phyloP scores from a whole-genome alignment of 2,329 filamentous ascomycete species.

The Pyrenophora tritici-repentis region DNA sequence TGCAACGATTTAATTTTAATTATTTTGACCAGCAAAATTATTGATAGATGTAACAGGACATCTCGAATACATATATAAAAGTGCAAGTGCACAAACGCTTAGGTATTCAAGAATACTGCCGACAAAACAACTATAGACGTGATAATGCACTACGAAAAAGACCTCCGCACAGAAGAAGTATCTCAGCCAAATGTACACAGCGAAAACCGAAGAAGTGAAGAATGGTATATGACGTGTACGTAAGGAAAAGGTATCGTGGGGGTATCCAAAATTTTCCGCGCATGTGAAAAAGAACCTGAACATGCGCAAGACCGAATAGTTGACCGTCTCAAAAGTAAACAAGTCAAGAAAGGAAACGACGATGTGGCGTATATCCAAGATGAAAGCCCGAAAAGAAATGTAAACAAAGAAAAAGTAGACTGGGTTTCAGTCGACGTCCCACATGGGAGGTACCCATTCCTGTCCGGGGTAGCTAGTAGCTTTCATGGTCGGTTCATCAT shows the following conservation, averaged over 20 bases:
- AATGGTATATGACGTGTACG: neutral
- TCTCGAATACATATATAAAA: no score
- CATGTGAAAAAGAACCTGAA: constrained; percentile 6
- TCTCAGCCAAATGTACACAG: no score
- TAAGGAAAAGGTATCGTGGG: constrained; percentile 15
- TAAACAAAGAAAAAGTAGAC: neutral
- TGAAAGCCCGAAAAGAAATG: neutral
- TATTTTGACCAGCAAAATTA: no score
- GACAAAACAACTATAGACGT: no score
- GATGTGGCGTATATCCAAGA: neutral
- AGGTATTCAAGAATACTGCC: no score
- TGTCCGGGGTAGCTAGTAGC: constrained; percentile 72
- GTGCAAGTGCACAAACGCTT: no score
- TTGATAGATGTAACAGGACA: no score
- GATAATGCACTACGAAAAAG: no score
- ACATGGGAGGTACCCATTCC: constrained; percentile 65
- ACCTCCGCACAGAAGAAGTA: no score
- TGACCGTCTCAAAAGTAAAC: neutral
- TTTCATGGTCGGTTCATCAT: constrained; percentile 63
- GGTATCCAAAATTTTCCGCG: constrained; percentile 26
- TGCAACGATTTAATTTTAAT: no score
- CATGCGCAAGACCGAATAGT: neutral
- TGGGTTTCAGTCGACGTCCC: constrained; percentile 39
- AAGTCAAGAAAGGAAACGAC: no score
- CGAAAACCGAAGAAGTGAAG: neutral